These are phyloP conservation scores for Marchantia paleacea DNA, from an alignment of 225 moss, liverwort and hornwort species.

Conservation along the genomic window DNA sequence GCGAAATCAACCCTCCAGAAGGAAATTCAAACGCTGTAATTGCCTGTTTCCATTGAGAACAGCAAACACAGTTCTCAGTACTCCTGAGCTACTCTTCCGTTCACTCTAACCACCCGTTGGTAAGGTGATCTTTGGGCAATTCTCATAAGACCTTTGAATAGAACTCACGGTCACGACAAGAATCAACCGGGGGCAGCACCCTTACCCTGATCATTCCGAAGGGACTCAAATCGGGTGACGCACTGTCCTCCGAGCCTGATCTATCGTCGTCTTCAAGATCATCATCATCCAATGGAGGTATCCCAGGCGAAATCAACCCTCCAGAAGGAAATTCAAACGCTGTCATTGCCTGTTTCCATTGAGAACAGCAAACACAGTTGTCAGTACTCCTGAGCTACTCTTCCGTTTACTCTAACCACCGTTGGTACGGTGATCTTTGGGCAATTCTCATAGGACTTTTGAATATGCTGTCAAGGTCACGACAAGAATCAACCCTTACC, in stretches of 20 bases:
- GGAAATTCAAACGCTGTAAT: slow-evolving; percentile 53
- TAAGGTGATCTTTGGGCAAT: too few relatives aligned
- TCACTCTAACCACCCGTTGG: slow-evolving; percentile 29
- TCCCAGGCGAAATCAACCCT: slow-evolving; percentile 6
- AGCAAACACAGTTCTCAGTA: not conserved
- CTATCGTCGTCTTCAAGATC: slow-evolving; percentile 43
- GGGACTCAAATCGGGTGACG: slow-evolving; percentile 71
- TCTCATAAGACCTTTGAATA: too few relatives aligned
- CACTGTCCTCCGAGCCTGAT: slow-evolving; percentile 66
- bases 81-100: slow-evolving; percentile 30
- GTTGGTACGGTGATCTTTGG: too few relatives aligned
- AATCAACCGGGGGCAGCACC: too few relatives aligned
- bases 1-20: too few relatives aligned
- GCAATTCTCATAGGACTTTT: too few relatives aligned
- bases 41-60: slow-evolving; percentile 44
- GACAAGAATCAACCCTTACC: slow-evolving; percentile 35
- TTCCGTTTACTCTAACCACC: slow-evolving; percentile 24
- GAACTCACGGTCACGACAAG: not conserved
- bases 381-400: slow-evolving; percentile 22
- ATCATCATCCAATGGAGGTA: too few relatives aligned
- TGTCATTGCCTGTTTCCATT: slow-evolving; percentile 66
- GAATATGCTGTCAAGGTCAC: too few relatives aligned
- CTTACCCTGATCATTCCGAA: slow-evolving; percentile 71
- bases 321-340: slow-evolving; percentile 30
- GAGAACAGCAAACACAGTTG: not conserved